Evolutionary conservation across 202 grass and related monocot genomes (phyloP).

Genomic region (Digitaria exilis): DNA sequence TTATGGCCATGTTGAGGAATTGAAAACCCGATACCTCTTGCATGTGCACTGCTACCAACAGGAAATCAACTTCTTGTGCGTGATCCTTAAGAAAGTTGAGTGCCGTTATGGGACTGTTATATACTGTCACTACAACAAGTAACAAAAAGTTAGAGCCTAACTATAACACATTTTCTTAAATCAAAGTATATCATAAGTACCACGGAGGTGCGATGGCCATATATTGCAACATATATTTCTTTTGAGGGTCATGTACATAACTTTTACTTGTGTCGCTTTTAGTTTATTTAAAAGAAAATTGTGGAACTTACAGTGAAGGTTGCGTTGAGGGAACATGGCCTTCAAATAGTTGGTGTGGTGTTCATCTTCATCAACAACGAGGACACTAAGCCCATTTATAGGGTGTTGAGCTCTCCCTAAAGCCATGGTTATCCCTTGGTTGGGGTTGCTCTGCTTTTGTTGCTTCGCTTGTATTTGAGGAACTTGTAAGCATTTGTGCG

Average conservation of each 20-base stretch:
- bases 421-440: neutral
- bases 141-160: neutral
- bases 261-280: too few species aligned
- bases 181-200: neutral
- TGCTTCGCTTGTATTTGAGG: neutral
- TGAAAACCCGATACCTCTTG: slow-evolving; percentile 11
- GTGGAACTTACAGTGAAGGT: neutral
- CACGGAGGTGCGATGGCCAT: neutral
- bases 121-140: neutral
- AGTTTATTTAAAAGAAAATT: neutral
- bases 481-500: neutral
- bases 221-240: neutral
- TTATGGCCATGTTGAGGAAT: neutral
- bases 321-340: neutral
- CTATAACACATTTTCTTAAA: neutral
- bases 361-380: neutral
- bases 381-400: neutral
- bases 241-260: neutral
- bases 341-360: neutral
- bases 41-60: neutral
- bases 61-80: slow-evolving; percentile 11
- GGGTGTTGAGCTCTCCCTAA: too few species aligned
- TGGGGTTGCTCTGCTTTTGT: neutral
- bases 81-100: slow-evolving; percentile 16
- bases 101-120: neutral